phyloP scores from a whole-genome alignment of 2,329 filamentous ascomycete species.

The Diaporthe velutina region DNA sequence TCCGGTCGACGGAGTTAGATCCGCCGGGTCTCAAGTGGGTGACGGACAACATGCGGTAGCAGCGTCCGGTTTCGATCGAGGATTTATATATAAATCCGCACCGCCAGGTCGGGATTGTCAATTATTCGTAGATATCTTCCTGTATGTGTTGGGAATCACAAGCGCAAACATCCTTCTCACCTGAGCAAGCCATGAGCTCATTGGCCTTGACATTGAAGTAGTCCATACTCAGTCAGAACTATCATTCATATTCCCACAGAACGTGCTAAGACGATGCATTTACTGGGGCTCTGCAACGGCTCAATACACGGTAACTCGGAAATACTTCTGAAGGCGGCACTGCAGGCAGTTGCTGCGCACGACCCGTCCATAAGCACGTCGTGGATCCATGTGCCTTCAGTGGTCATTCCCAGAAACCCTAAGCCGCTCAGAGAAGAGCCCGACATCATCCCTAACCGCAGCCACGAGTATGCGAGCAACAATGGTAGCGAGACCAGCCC shows the following conservation, averaged over 20 bases:
- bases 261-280: neutral
- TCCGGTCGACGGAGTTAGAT: neutral
- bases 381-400: slow-evolving; percentile 10
- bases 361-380: neutral
- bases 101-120: neutral
- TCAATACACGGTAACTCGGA: slow-evolving; percentile 10
- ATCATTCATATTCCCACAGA: neutral
- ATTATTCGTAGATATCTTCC: neutral
- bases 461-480: neutral
- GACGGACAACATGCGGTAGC: neutral
- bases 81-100: neutral
- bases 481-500: no score
- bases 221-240: neutral
- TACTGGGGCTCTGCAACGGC: slow-evolving; percentile 12
- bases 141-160: neutral
- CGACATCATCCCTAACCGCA: slow-evolving; percentile 6
- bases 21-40: neutral
- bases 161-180: neutral
- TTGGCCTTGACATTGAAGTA: neutral
- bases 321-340: slow-evolving; percentile 4
- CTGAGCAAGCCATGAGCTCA: no score
- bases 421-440: neutral
- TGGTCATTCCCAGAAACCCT: neutral
- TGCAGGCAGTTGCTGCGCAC: neutral
- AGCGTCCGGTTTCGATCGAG: neutral